A percentile compares a stretch with the other conserved stretches of the same genome.
These are phyloP conservation scores for Athelia psychrophila DNA, from an alignment of 1,284 basidiomycete genomes.

Conservation along the genomic window DNA sequence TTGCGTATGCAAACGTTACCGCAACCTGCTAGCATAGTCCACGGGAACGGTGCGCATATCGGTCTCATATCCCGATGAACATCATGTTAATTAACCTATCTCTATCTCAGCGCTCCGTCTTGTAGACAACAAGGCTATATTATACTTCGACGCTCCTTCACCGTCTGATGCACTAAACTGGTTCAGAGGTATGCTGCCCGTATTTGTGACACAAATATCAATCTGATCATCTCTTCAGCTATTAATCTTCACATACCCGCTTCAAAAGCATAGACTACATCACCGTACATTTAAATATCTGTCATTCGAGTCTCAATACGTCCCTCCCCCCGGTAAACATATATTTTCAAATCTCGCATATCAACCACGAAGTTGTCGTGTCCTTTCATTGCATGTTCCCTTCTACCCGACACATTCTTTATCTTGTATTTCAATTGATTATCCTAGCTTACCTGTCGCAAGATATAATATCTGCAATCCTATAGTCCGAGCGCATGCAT, in stretches of 20 bases:
- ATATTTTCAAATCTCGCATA: neutral
- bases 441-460: too few relatives aligned
- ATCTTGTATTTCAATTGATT: neutral
- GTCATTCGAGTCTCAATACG: neutral
- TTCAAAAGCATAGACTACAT: slow-evolving; percentile 39
- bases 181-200: slow-evolving; percentile 69
- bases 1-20: slow-evolving; percentile 87
- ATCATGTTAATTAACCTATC: slow-evolving; percentile 6
- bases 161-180: slow-evolving; percentile 84
- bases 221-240: slow-evolving; percentile 30
- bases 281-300: slow-evolving; percentile 2
- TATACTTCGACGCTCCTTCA: slow-evolving; percentile 87
- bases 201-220: neutral
- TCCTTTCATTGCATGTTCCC: slow-evolving; percentile 1
- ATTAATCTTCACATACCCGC: slow-evolving; percentile 65
- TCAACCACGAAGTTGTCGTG: slow-evolving; percentile 1
- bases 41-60: slow-evolving; percentile 69
- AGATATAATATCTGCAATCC: too few relatives aligned
- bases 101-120: slow-evolving; percentile 65
- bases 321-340: neutral
- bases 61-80: too few relatives aligned
- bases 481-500: too few relatives aligned
- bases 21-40: slow-evolving; percentile 87
- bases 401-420: neutral
- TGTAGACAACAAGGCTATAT: slow-evolving; percentile 86